Percentiles rank a stretch among this genome's conserved stretches.
Conservation (phyloP, 495 filamentous ascomycete species). For the Endocarpon pusillum region DNA sequence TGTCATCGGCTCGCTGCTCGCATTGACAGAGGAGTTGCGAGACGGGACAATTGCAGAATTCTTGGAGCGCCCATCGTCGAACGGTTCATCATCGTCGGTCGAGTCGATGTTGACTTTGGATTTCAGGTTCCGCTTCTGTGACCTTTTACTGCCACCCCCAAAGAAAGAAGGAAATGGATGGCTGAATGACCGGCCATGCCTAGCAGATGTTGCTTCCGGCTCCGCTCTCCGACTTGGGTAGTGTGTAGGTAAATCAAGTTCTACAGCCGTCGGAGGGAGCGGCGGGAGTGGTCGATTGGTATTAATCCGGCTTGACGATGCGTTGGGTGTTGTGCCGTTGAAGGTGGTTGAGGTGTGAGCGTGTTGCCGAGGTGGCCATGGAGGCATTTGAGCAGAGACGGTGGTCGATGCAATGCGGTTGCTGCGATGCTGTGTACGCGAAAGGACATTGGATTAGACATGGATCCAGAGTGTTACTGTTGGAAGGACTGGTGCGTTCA, state of each 20-base stretch:
- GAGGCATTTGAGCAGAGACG: slow-evolving; percentile 11
- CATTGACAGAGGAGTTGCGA: neutral
- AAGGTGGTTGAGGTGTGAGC: slow-evolving; percentile 7
- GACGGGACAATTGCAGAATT: too few relatives aligned
- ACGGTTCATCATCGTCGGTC: slow-evolving; percentile 19
- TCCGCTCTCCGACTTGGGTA: slow-evolving; percentile 3
- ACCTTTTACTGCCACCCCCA: slow-evolving; percentile 31
- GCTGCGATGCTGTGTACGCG: too few relatives aligned
- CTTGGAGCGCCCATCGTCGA: slow-evolving; percentile 15
- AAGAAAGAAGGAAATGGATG: slow-evolving; percentile 57
- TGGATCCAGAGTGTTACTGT: too few relatives aligned
- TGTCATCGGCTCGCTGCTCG: slow-evolving; percentile 30
- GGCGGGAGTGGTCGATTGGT: slow-evolving; percentile 19
- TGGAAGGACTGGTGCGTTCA: too few relatives aligned
- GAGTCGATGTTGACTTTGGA: slow-evolving; percentile 20
- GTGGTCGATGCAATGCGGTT: too few relatives aligned
- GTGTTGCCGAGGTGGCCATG: slow-evolving; percentile 11
- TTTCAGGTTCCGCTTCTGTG: slow-evolving; percentile 19
- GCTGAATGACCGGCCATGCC: slow-evolving; percentile 57
- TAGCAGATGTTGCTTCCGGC: too few relatives aligned
- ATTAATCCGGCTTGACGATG: slow-evolving; percentile 8
- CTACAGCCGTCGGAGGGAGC: too few relatives aligned
- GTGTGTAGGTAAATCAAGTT: too few relatives aligned
- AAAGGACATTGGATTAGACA: too few relatives aligned
- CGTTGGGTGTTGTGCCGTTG: neutral